Base-by-base conservation (phyloP, 345 rosid genomes). In the Moricandia arvensis region DNA sequence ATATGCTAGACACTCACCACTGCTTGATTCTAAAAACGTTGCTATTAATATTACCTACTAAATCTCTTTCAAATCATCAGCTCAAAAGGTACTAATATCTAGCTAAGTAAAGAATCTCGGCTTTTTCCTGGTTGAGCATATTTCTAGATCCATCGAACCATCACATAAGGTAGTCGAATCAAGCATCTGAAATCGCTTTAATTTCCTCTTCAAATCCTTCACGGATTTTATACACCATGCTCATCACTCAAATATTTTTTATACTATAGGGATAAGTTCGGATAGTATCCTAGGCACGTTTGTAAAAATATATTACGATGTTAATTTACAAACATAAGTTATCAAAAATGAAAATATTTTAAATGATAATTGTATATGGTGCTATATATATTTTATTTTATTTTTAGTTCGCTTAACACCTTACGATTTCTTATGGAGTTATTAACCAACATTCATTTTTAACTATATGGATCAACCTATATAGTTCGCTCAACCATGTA, bases 21-120 rank as follows among this genome's bases (percentile, higher is more conserved):
- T 47, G 61, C 15, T 47, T 33, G 55, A 75, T 67, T 45, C 69
- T 61, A 68, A 60, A 60, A 59, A 68, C 54, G 68, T 60, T 24
- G 74, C 68, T 31, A 51, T 24, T 68, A 51, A 8, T 58, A 45
- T 68, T 65, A 77, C 62, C 68, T 45, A 77, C 76, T 30, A 77
- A 77, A 77, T 77, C 80, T 77, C 34, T 58, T 47, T 34, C 45
- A 62, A 59, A 71, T 77, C 71, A 66, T 59, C 68, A 55, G 73
- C 67, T 45, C 17, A 59, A 77, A 71, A 65, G 72, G 45, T 47
- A 47, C 26, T 8, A 65, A 77, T 59, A 72, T 77, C 45, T 72
- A 69, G 68, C 68, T 63, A 71, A 77, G 80, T 66, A 77, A 77
- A 66, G 80, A 77, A 72, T 77, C 80, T 77, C 54, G 17, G 16